These are phyloP conservation scores for Salix exigua DNA, from an alignment of 345 rosid genomes.

Conservation along the genomic window DNA sequence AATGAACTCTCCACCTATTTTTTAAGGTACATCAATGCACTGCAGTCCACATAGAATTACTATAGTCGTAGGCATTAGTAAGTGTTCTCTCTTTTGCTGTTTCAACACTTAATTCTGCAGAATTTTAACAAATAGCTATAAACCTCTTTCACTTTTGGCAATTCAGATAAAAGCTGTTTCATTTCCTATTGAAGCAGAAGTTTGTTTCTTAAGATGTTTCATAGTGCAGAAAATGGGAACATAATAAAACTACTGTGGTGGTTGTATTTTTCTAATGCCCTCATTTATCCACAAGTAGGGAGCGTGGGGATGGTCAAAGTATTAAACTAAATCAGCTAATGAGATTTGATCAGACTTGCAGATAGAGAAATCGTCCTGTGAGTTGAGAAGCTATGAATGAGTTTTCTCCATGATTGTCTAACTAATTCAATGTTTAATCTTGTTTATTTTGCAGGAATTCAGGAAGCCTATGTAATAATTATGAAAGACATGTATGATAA, in stretches of 20 bases:
- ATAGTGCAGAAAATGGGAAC: not conserved
- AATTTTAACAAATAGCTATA: too few species aligned
- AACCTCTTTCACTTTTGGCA: not conserved
- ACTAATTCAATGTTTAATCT: not conserved
- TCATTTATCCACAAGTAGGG: not conserved
- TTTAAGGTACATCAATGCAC: constrained; percentile 14
- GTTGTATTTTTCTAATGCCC: not conserved
- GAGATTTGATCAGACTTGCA: not conserved
- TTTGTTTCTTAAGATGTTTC: not conserved
- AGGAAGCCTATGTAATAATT: constrained; percentile 10
- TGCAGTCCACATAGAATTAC: too few species aligned
- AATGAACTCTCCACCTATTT: constrained; percentile 26
- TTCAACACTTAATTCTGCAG: too few species aligned
- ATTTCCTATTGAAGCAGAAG: not conserved
- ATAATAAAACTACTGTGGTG: not conserved
- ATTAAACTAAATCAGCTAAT: not conserved
- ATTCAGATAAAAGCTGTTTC: not conserved
- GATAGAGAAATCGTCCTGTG: too few species aligned
- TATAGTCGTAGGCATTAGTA: too few species aligned
- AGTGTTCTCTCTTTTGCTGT: too few species aligned
- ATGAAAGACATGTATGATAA: constrained; percentile 19
- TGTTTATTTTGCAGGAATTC: constrained; percentile 29
- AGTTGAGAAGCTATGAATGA: not conserved
- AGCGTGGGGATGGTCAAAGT: not conserved
- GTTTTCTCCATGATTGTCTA: not conserved